phyloP scores from a whole-genome alignment of 805 yeast genomes.

The Saccharomycopsis javanensis region DNA sequence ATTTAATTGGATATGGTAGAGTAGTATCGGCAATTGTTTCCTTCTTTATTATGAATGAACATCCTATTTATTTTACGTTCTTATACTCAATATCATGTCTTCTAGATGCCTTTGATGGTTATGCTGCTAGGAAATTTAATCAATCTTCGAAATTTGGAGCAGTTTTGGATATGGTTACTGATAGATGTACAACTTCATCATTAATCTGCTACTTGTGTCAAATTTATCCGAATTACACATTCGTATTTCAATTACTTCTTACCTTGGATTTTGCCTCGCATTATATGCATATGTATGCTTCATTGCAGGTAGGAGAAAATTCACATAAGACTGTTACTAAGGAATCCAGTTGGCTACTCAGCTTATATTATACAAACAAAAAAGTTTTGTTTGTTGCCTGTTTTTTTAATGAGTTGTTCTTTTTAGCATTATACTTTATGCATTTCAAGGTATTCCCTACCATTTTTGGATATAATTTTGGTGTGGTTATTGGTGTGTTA shows the following conservation, averaged over 20 bases:
- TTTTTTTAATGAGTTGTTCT: constrained; percentile 87
- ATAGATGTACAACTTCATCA: constrained; percentile 93
- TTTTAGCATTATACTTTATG: constrained; percentile 76
- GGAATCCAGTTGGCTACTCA: constrained; percentile 60
- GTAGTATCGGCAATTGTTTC: constrained; percentile 76
- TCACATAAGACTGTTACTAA: constrained; percentile 78
- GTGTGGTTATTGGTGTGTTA: constrained; percentile 11
- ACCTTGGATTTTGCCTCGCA: constrained; percentile 87
- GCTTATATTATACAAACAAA: constrained; percentile 80
- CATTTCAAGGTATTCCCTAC: constrained; percentile 38
- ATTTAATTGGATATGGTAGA: constrained; percentile 81
- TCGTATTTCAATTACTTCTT: constrained; percentile 73
- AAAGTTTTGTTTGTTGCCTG: constrained; percentile 80
- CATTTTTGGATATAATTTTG: constrained; percentile 20
- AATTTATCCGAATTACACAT: constrained; percentile 25
- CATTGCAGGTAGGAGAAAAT: constrained; percentile 64
- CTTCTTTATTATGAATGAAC: constrained; percentile 69
- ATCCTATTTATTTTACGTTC: constrained; percentile 68
- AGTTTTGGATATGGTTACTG: constrained; percentile 97
- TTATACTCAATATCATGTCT: constrained; percentile 83
- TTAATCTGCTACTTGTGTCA: constrained; percentile 70
- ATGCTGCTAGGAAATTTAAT: constrained; percentile 79
- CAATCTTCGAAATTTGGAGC: constrained; percentile 97
- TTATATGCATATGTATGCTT: constrained; percentile 98
- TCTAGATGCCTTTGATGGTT: constrained; percentile 93